Conservation (phyloP, 2,329 filamentous ascomycete species). For the Bipolaris victoriae region DNA sequence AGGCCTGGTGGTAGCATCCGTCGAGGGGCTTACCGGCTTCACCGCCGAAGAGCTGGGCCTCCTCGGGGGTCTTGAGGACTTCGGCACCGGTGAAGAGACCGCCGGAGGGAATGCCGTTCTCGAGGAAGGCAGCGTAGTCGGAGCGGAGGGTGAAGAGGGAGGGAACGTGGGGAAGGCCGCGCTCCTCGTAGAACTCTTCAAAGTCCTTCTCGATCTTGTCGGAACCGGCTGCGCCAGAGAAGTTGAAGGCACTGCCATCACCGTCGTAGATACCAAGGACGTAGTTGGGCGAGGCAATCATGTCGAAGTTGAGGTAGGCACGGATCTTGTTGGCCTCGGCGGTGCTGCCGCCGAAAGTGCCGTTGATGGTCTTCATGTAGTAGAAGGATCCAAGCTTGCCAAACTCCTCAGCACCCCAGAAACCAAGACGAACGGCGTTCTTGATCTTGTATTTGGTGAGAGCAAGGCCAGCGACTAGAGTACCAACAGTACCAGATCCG, state of each 20-base stretch:
- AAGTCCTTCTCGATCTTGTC: conserved; percentile 46
- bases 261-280: conserved; percentile 50
- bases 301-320: conserved; percentile 54
- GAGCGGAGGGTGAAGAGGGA: conserved; percentile 49
- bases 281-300: conserved; percentile 51
- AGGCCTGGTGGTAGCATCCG: conserved; percentile 47
- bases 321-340: conserved; percentile 47
- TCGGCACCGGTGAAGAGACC: conserved; percentile 52
- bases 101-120: conserved; percentile 49
- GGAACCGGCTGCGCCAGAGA: conserved; percentile 45
- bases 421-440: conserved; percentile 51
- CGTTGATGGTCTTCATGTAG: conserved; percentile 48
- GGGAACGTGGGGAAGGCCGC: conserved; percentile 40
- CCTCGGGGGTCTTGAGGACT: conserved; percentile 48
- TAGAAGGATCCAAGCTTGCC: conserved; percentile 49
- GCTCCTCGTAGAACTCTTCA: conserved; percentile 45
- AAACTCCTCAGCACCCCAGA: conserved; percentile 52
- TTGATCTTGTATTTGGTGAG: conserved; percentile 49
- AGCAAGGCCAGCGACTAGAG: conserved; percentile 48
- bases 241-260: conserved; percentile 47
- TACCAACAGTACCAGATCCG: conserved; percentile 49
- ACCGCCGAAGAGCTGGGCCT: conserved; percentile 47
- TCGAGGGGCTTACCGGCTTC: conserved; percentile 47
- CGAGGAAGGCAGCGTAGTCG: conserved; percentile 52
- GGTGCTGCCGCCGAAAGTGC: conserved; percentile 36